phyloP scores from a whole-genome alignment of 2,329 filamentous ascomycete species.

The Cladosporium halotolerans region DNA sequence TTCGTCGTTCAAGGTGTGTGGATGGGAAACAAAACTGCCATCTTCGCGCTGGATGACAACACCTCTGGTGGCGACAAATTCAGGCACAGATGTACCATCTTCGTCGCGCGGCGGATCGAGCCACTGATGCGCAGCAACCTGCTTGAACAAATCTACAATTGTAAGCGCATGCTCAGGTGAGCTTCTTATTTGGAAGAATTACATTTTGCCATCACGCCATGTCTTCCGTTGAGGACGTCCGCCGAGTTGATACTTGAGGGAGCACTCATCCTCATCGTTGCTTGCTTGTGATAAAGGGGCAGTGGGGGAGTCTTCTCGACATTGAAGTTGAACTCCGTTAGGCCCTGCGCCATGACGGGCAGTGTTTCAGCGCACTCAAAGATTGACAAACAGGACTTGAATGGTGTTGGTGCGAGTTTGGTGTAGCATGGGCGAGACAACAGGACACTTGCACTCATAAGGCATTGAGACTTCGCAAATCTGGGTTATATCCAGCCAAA shows the following conservation, averaged over 20 bases:
- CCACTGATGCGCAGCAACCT: conserved; percentile 9
- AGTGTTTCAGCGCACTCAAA: not conserved
- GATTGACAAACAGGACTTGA: not conserved
- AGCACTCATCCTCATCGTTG: not conserved
- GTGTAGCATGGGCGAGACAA: not conserved
- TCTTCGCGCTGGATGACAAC: conserved; percentile 12
- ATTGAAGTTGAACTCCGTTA: not conserved
- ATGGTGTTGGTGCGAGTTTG: not conserved
- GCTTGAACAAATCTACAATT: conserved; percentile 7
- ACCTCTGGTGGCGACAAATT: conserved; percentile 8
- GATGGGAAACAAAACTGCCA: conserved; percentile 9
- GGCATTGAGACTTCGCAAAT: not conserved
- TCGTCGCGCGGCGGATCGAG: conserved; percentile 9
- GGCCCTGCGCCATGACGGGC: not conserved
- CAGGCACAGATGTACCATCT: conserved; percentile 5
- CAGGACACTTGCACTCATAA: not conserved
- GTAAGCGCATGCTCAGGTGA: not conserved
- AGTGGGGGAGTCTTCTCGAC: not conserved
- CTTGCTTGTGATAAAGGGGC: conserved; percentile 5
- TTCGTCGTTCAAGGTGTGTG: conserved; percentile 8
- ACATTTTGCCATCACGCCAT: conserved; percentile 12
- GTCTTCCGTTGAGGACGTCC: conserved; percentile 9
- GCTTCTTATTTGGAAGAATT: not conserved
- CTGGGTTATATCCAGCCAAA: not conserved
- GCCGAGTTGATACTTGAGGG: conserved; percentile 10